Conservation (phyloP, 768 basidiomycete genomes). For the Suillus alpinus region DNA sequence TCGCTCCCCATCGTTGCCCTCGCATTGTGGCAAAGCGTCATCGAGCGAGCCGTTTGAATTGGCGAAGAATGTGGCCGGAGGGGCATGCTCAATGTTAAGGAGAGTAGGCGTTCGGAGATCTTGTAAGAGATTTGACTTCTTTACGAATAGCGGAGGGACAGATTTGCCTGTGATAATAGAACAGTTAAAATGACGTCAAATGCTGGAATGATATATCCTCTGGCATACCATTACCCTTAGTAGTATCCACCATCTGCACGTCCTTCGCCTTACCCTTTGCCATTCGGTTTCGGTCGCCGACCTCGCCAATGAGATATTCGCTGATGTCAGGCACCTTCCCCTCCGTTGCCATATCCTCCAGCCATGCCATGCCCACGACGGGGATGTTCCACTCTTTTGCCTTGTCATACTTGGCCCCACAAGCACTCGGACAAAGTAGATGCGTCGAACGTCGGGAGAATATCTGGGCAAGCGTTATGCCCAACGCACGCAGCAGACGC, state of each 20-base stretch:
- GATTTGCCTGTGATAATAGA: slow-evolving; percentile 5
- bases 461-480: slow-evolving; percentile 50
- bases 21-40: slow-evolving; percentile 11
- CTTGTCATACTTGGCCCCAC: slow-evolving; percentile 74
- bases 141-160: slow-evolving; percentile 16
- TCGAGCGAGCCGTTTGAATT: slow-evolving; percentile 32
- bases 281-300: slow-evolving; percentile 1
- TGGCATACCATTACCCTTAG: slow-evolving; percentile 37
- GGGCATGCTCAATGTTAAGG: neutral
- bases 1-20: slow-evolving; percentile 9
- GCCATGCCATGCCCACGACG: slow-evolving; percentile 70
- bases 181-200: neutral
- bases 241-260: slow-evolving; percentile 33
- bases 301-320: slow-evolving; percentile 30
- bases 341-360: slow-evolving; percentile 52
- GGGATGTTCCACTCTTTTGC: slow-evolving; percentile 78
- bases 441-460: slow-evolving; percentile 75
- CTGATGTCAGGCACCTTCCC: slow-evolving; percentile 45
- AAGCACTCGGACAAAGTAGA: slow-evolving; percentile 69
- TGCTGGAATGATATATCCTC: neutral
- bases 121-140: slow-evolving; percentile 20
- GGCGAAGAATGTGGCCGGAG: slow-evolving; percentile 26
- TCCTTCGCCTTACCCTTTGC: slow-evolving; percentile 32
- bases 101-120: slow-evolving; percentile 12
- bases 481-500: slow-evolving; percentile 65